A percentile compares a stretch with the other conserved stretches of the same genome.
Evolutionary conservation across 495 filamentous ascomycete species (phyloP).

Genomic region (Clavariopsis aquatica): DNA sequence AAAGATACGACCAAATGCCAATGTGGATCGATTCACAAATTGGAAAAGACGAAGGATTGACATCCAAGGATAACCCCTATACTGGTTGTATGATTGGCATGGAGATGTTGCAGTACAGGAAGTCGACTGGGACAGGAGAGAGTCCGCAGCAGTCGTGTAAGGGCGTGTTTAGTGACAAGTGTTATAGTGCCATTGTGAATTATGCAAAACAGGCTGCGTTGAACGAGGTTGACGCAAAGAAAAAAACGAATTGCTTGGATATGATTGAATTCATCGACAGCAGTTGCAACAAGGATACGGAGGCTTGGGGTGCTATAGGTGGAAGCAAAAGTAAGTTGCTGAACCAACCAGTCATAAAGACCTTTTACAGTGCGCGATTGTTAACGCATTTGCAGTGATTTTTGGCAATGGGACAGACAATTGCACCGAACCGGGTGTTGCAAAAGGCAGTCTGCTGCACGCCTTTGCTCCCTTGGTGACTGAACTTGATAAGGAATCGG

Average conservation of each 20-base stretch:
- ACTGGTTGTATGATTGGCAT: slow-evolving; percentile 6
- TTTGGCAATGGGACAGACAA: neutral
- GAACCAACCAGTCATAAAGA: neutral
- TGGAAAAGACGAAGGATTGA: neutral
- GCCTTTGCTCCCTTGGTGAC: neutral
- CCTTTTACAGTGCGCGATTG: neutral
- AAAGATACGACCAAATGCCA: neutral
- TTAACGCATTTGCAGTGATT: neutral
- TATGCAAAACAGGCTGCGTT: neutral
- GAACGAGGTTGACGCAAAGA: neutral
- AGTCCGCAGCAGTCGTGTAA: neutral
- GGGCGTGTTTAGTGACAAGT: slow-evolving; percentile 14
- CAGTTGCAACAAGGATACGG: neutral
- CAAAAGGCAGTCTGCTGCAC: neutral
- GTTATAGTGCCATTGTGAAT: slow-evolving; percentile 1
- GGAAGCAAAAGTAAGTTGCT: neutral
- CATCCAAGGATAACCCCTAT: neutral
- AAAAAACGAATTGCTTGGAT: neutral
- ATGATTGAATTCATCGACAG: neutral
- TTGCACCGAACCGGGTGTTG: slow-evolving; percentile 1
- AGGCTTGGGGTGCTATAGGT: neutral
- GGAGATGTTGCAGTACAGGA: neutral
- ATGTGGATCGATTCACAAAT: slow-evolving; percentile 1
- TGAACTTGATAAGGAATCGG: neutral
- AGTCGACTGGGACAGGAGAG: neutral